phyloP scores from a whole-genome alignment of 805 yeast genomes.

The Lachancea mirantina region DNA sequence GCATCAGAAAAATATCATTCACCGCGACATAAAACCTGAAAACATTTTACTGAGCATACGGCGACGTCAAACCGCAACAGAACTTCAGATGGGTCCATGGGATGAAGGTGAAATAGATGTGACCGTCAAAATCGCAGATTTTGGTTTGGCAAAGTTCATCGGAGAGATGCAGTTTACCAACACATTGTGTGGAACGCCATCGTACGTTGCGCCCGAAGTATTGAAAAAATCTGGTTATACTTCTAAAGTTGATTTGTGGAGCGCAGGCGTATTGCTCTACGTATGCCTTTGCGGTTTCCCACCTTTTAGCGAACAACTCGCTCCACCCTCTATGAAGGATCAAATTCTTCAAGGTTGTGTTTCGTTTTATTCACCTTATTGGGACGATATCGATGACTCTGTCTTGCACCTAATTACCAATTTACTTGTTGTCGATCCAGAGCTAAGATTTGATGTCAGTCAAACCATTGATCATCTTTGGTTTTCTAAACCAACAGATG shows the following conservation, averaged over 20 bases:
- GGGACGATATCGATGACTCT: conserved; percentile 63
- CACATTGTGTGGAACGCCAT: conserved; percentile 81
- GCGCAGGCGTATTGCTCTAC: conserved; percentile 69
- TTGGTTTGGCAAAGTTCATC: conserved; percentile 57
- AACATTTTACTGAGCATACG: conserved; percentile 51
- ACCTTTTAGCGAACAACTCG: conserved; percentile 76
- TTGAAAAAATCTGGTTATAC: conserved; percentile 50
- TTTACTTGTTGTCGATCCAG: conserved; percentile 56
- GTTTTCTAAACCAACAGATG: conserved; percentile 47
- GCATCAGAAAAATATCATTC: conserved; percentile 65
- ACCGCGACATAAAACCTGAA: conserved; percentile 76
- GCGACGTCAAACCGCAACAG: conserved; percentile 32
- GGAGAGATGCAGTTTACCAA: conserved; percentile 70
- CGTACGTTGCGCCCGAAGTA: conserved; percentile 82
- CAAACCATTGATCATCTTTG: conserved; percentile 87
- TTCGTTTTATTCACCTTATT: conserved; percentile 73
- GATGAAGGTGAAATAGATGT: conserved; percentile 51
- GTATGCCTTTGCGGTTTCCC: conserved; percentile 82
- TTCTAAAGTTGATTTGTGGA: conserved; percentile 75
- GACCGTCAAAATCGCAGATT: conserved; percentile 72
- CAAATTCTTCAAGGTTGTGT: conserved; percentile 61
- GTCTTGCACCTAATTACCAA: conserved; percentile 60
- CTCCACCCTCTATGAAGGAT: conserved; percentile 71
- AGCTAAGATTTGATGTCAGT: conserved; percentile 69
- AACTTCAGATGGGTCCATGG: conserved; percentile 36